Evolutionary conservation across 768 basidiomycete species (phyloP).

Genomic region (Mycena polygramma): DNA sequence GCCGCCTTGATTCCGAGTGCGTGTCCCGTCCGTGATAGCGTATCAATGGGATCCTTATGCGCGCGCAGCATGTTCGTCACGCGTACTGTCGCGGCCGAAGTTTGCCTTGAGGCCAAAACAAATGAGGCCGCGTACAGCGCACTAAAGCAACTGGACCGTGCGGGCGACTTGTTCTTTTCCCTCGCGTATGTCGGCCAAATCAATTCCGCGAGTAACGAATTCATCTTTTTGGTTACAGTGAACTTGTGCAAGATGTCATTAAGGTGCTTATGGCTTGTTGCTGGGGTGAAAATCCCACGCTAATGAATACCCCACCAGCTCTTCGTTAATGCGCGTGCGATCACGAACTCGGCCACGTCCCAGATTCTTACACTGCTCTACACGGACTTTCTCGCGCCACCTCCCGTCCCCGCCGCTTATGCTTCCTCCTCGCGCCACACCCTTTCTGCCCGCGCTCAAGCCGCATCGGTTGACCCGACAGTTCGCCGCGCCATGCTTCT

Average conservation of each 20-base stretch:
- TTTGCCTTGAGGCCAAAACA: constrained; percentile 83
- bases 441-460: background rate
- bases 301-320: constrained; percentile 56
- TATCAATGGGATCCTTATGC: constrained; percentile 15
- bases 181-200: constrained; percentile 60
- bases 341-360: constrained; percentile 62
- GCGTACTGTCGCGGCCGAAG: constrained; percentile 85
- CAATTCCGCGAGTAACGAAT: constrained; percentile 16
- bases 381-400: constrained; percentile 71
- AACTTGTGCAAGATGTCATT: constrained; percentile 74
- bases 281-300: background rate
- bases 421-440: constrained; percentile 3
- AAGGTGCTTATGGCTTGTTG: constrained; percentile 58
- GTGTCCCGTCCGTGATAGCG: constrained; percentile 31
- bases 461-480: constrained; percentile 54
- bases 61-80: constrained; percentile 80
- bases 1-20: constrained; percentile 77
- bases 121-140: constrained; percentile 80
- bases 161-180: constrained; percentile 76
- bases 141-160: constrained; percentile 74
- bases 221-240: constrained; percentile 46
- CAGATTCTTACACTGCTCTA: constrained; percentile 73
- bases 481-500: constrained; percentile 83
- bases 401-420: constrained; percentile 11
- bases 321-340: constrained; percentile 77